Evolutionary conservation across 305 asterid species (phyloP).

Genomic region (Solanum aculeatissimum): DNA sequence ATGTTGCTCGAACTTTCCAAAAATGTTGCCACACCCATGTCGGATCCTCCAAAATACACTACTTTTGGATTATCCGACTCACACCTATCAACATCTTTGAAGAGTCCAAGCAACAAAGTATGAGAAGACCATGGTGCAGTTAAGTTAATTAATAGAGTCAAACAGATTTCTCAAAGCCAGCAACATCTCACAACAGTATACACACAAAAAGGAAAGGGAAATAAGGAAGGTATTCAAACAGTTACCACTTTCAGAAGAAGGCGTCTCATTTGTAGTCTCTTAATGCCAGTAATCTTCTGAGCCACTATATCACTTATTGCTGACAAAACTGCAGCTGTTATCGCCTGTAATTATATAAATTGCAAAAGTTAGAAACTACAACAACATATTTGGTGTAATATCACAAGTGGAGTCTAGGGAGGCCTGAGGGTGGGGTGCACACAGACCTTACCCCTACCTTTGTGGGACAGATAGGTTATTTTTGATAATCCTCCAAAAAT

Average conservation of each 20-base stretch:
- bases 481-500: neutral
- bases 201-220: neutral
- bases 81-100: neutral
- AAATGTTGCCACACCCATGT: neutral
- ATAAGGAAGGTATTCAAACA: neutral
- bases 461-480: no score
- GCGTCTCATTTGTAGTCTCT: conserved; percentile 36
- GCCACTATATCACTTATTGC: conserved; percentile 38
- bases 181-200: neutral
- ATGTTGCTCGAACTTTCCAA: neutral
- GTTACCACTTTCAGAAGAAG: conserved; percentile 44
- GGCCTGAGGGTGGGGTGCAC: no score
- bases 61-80: neutral
- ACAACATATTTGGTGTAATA: no score
- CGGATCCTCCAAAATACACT: neutral
- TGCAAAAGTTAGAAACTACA: neutral
- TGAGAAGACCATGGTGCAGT: neutral
- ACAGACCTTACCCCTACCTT: no score
- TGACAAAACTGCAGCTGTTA: conserved; percentile 35
- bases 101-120: neutral
- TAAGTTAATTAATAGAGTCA: neutral
- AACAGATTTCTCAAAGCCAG: neutral
- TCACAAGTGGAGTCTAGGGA: no score
- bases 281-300: conserved; percentile 38
- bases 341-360: conserved; percentile 6